phyloP scores from a whole-genome alignment of 805 yeast genomes.

The Ogataea nonfermentans region DNA sequence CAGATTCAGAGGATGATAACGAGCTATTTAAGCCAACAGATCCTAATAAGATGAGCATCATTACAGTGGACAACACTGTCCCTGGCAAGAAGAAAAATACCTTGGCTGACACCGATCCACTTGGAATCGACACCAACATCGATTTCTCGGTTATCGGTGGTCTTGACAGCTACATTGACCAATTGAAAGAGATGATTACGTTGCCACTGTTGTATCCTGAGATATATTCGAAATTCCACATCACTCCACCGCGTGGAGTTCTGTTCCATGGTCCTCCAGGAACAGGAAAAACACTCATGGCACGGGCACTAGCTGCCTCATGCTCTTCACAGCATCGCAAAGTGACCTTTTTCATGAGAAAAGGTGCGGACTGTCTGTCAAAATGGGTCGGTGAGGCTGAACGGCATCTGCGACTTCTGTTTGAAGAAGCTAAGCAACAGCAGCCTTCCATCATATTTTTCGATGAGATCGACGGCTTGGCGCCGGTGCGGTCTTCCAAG shows the following conservation, averaged over 20 bases:
- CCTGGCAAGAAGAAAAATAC: slow-evolving; percentile 49
- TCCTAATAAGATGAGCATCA: slow-evolving; percentile 28
- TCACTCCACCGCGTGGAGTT: slow-evolving; percentile 97
- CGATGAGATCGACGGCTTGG: slow-evolving; percentile 97
- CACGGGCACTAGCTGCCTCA: slow-evolving; percentile 93
- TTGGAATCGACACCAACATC: slow-evolving; percentile 67
- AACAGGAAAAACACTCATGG: slow-evolving; percentile 97
- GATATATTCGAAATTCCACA: slow-evolving; percentile 80
- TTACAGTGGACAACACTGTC: slow-evolving; percentile 18
- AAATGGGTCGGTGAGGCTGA: slow-evolving; percentile 99
- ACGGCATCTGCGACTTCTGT: slow-evolving; percentile 81
- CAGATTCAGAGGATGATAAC: slow-evolving; percentile 49
- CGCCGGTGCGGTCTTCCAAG: slow-evolving; percentile 95
- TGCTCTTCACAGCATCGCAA: slow-evolving; percentile 82
- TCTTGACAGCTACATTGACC: slow-evolving; percentile 82
- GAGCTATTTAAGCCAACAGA: slow-evolving; percentile 36
- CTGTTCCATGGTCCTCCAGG: slow-evolving; percentile 99
- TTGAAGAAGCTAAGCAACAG: slow-evolving; percentile 93
- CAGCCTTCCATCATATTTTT: slow-evolving; percentile 96
- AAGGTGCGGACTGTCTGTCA: slow-evolving; percentile 95
- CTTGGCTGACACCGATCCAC: slow-evolving; percentile 87
- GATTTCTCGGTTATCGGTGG: slow-evolving; percentile 86
- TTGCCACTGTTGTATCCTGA: slow-evolving; percentile 92
- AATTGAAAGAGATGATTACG: slow-evolving; percentile 95
- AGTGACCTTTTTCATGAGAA: slow-evolving; percentile 95